phyloP scores from a whole-genome alignment of 23 red algal species.

The Gracilaria vermiculophylla region DNA sequence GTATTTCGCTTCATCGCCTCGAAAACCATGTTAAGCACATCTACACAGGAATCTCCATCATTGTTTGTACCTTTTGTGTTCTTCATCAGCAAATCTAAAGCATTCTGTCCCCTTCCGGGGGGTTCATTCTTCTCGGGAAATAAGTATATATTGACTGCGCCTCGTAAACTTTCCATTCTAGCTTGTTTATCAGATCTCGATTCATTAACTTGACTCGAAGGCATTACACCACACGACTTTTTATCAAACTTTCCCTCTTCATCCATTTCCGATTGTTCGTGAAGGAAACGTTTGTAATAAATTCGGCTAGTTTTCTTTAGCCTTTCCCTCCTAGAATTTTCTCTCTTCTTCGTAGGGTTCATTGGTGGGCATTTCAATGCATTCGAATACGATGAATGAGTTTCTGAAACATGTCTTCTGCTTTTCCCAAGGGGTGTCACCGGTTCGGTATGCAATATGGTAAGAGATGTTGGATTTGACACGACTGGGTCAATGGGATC shows the following conservation, averaged over 20 bases:
- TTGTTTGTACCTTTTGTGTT: not conserved
- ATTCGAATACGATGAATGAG: not conserved
- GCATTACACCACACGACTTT: not conserved
- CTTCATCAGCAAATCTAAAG: not conserved
- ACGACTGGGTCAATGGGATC: too few species aligned
- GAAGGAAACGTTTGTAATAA: not conserved
- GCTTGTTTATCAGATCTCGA: not conserved
- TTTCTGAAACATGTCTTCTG: not conserved
- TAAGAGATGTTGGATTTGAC: not conserved
- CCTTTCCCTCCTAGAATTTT: slow-evolving; percentile 3
- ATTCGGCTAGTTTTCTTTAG: not conserved
- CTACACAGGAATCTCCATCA: not conserved
- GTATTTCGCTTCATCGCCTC: not conserved
- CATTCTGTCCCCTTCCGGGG: not conserved
- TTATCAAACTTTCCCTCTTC: not conserved
- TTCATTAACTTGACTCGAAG: not conserved
- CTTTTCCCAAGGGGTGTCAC: not conserved
- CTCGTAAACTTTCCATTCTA: not conserved
- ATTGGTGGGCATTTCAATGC: not conserved
- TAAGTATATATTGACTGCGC: not conserved
- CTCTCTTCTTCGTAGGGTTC: not conserved
- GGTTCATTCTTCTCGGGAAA: not conserved
- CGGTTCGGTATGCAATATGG: not conserved
- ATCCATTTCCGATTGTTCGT: not conserved
- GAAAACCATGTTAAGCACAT: not conserved